Evolutionary conservation across 306 rosid species (phyloP).

Genomic region (Acmispon strigosus): DNA sequence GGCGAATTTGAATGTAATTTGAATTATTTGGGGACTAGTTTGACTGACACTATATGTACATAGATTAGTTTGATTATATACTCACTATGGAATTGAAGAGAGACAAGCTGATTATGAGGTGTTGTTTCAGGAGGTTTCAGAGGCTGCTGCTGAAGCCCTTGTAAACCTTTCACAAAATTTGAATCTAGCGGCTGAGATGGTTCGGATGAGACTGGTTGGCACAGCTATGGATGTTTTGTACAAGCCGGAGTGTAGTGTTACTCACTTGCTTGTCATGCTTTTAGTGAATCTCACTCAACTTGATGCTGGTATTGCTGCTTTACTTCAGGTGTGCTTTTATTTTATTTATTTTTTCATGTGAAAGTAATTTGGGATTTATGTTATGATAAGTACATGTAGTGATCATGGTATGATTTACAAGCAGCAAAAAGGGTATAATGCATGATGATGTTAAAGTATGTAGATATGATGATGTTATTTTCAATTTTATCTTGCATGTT

Average conservation of each 20-base stretch:
- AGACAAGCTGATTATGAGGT: not conserved
- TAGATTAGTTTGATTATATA: no score
- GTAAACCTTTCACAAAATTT: conserved; percentile 81
- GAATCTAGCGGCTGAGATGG: conserved; percentile 58
- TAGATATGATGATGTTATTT: not conserved
- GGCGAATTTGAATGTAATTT: no score
- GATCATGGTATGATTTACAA: no score
- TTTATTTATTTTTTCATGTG: no score
- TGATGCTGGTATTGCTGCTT: conserved; percentile 52
- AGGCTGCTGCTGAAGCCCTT: conserved; percentile 78
- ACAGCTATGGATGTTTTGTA: conserved; percentile 63
- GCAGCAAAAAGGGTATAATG: not conserved
- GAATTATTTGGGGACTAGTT: no score
- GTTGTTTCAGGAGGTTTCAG: conserved; percentile 70
- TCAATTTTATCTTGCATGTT: not conserved
- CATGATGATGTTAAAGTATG: not conserved
- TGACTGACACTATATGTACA: no score
- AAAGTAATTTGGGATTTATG: not conserved
- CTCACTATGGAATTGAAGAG: no score
- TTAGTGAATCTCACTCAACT: conserved; percentile 84
- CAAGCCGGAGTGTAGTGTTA: conserved; percentile 49
- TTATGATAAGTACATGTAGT: not conserved
- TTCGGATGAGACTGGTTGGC: conserved; percentile 47
- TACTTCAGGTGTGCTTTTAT: conserved; percentile 62
- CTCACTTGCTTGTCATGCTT: conserved; percentile 77